Percentiles rank a stretch among this genome's conserved stretches.
Conservation (phyloP, 495 filamentous ascomycete species). For the Friedmanniomyces endolithicus region DNA sequence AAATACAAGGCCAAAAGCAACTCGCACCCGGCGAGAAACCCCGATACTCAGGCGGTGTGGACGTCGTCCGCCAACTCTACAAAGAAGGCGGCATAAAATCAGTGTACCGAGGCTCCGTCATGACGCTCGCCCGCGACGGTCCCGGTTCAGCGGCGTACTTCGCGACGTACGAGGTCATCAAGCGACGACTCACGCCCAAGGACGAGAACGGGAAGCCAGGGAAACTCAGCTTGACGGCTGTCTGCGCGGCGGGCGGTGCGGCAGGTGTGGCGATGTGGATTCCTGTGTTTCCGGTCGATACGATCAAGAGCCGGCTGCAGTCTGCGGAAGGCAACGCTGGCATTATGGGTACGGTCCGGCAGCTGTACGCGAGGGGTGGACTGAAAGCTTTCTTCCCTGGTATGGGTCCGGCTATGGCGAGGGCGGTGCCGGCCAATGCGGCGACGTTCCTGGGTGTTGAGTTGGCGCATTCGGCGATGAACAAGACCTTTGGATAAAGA, state of each 20-base stretch:
- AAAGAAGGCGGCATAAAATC: conserved; percentile 77
- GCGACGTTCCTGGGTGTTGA: conserved; percentile 45
- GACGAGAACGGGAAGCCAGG: conserved; percentile 65
- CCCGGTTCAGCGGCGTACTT: conserved; percentile 93
- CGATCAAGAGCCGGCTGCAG: conserved; percentile 87
- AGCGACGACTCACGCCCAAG: conserved; percentile 71
- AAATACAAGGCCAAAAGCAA: conserved; percentile 88
- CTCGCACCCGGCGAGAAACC: conserved; percentile 81
- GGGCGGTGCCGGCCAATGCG: conserved; percentile 92
- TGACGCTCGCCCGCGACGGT: conserved; percentile 87
- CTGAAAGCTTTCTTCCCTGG: conserved; percentile 95
- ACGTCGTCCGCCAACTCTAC: conserved; percentile 94
- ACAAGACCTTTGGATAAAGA: conserved; percentile 26
- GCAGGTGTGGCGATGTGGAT: conserved; percentile 99
- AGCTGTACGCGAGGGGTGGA: conserved; percentile 68
- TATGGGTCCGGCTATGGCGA: conserved; percentile 79
- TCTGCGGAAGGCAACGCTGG: conserved; percentile 79
- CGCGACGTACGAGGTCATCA: conserved; percentile 91
- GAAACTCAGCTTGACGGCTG: conserved; percentile 63
- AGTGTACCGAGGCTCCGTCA: conserved; percentile 80
- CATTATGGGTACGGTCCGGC: conserved; percentile 62
- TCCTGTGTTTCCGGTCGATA: conserved; percentile 94
- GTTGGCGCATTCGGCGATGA: conserved; percentile 32
- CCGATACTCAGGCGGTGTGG: conserved; percentile 74
- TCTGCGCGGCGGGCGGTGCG: conserved; percentile 76